Base-by-base conservation (phyloP, 805 yeast genomes). In the Ogataea glucozyma region DNA sequence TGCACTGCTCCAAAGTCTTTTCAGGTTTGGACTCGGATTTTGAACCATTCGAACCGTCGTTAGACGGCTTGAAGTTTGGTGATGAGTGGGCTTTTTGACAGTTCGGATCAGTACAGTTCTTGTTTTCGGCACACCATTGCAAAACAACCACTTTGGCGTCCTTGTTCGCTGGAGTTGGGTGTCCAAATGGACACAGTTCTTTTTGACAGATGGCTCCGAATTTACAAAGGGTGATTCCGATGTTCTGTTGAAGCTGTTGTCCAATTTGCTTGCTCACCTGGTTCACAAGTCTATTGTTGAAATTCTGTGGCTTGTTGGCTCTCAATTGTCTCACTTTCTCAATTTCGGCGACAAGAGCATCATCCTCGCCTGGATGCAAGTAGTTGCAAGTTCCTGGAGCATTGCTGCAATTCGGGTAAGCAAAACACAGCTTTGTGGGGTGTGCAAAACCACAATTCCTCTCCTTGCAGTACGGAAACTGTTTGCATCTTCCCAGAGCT, bases 61-160 rank as follows among this genome's bases (percentile, higher is more conserved):
- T 27, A 19, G 50, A 31, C n/a, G 64, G 62, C 48, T 66, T 54
- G 60, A 64, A 65, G 55, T 65, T 74, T 29, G 90, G 84, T 2
- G 96, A 87, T 2, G 96, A 87, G 65, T 89, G 97, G 0, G 95
- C 89, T 54, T 76, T 82, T 41, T 69, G 70, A 66, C 97, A 89
- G 12, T 57, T 52, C 0, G 73, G 62, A 58, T 88, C 78, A 19
- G 64, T 51, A 68, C 97, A 89, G 16, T 66, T 62, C 52, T 83
- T 74, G 51, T 86, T 86, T 26, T 71, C 78, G 6, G 81, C 67
- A 69, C 97, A 89, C 95, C 95, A 86, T 51, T 79, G 83, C 36
- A 77, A 66, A 13, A 75, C 73, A 12, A 76, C 69, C 30, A 88
- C 87, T 53, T 81, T 79, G 21, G 89, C 88, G 48, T 76, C 80